phyloP scores from a whole-genome alignment of 805 yeast genomes.

The Lachancea thermotolerans region DNA sequence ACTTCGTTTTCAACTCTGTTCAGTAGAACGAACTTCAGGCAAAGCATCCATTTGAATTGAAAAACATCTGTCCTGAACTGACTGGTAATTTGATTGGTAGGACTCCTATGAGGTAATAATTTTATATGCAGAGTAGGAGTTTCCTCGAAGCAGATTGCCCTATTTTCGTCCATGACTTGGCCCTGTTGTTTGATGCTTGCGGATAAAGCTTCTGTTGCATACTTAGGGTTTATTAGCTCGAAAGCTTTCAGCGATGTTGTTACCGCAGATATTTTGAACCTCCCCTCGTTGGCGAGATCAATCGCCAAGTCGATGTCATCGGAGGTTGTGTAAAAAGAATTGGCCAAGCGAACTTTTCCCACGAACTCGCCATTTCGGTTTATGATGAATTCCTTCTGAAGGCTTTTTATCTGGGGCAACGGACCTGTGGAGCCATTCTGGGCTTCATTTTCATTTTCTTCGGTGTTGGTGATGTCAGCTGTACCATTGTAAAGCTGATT shows the following conservation, averaged over 20 bases:
- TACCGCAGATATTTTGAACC: conserved; percentile 35
- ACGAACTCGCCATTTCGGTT: conserved; percentile 37
- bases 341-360: conserved; percentile 36
- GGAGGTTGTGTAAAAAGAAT: conserved; percentile 38
- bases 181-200: conserved; percentile 15
- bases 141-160: conserved; percentile 28
- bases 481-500: not conserved
- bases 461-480: not conserved
- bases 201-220: conserved; percentile 13
- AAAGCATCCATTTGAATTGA: conserved; percentile 34
- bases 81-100: conserved; percentile 31
- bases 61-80: conserved; percentile 38
- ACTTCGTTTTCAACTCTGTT: conserved; percentile 13
- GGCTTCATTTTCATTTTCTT: not conserved
- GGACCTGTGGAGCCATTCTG: not conserved
- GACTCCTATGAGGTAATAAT: conserved; percentile 29
- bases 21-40: conserved; percentile 30
- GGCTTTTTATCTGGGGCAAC: conserved; percentile 19
- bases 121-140: conserved; percentile 24
- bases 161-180: conserved; percentile 25
- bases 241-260: conserved; percentile 31
- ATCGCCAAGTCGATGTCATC: conserved; percentile 39
- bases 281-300: conserved; percentile 25
- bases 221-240: conserved; percentile 33
- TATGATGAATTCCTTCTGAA: conserved; percentile 35